Conservation (phyloP, 2,329 filamentous ascomycete species). For the Botrytis fabae region DNA sequence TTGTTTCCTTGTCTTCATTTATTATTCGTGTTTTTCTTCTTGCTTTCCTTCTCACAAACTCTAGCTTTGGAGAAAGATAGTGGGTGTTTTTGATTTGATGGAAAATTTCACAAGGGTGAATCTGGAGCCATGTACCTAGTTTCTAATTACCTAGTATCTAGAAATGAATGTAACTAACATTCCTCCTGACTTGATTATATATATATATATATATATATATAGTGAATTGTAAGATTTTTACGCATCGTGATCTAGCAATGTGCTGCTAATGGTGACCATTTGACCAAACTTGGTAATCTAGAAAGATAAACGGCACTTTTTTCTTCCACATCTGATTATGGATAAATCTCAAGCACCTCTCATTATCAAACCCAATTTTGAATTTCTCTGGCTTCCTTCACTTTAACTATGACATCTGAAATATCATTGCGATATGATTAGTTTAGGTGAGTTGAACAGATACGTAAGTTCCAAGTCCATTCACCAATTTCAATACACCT, state of each 20-base stretch:
- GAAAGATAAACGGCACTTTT: background rate
- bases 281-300: background rate
- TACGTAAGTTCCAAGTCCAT: background rate
- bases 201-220: background rate
- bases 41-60: too few relatives aligned
- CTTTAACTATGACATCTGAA: too few relatives aligned
- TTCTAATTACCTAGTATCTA: background rate
- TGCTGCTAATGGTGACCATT: too few relatives aligned
- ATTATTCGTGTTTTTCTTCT: background rate
- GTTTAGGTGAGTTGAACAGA: background rate
- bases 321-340: background rate
- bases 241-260: background rate
- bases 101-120: background rate
- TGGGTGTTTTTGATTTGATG: background rate
- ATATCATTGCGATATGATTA: background rate
- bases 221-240: background rate
- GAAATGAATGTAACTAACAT: background rate
- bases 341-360: too few relatives aligned
- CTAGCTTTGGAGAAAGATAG: too few relatives aligned
- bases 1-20: background rate
- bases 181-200: background rate
- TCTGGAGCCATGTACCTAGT: background rate
- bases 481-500: background rate
- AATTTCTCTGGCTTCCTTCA: too few relatives aligned
- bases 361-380: too few relatives aligned